A percentile compares a stretch with the other conserved stretches of the same genome.
Conservation (phyloP, 257 asterid species). For the Cinchona pubescens region DNA sequence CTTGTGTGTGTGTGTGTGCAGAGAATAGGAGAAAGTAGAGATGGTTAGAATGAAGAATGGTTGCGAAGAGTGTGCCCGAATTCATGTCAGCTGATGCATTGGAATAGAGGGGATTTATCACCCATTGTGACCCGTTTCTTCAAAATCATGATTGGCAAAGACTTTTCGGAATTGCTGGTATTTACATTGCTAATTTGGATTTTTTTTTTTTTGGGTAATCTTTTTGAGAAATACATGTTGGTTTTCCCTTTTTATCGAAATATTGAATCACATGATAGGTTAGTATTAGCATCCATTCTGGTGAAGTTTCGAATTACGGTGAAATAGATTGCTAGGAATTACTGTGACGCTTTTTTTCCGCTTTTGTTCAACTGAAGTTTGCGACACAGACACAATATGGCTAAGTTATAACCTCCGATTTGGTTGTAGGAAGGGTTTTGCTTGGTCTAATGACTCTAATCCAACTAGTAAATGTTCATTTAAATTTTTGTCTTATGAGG, state of each 20-base stretch:
- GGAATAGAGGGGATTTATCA: slow-evolving; percentile 2
- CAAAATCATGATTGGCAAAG: slow-evolving; percentile 29
- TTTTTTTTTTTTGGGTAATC: not conserved
- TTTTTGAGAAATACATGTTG: not conserved
- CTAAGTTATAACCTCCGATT: not conserved
- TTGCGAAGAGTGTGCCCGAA: slow-evolving; percentile 19
- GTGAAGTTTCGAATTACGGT: too few relatives aligned
- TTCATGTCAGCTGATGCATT: slow-evolving; percentile 26
- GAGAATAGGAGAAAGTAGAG: not conserved
- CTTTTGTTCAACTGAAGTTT: not conserved
- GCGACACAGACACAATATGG: not conserved
- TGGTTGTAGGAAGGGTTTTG: not conserved
- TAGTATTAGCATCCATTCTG: too few relatives aligned
- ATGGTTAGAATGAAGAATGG: slow-evolving; percentile 10
- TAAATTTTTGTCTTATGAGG: not conserved
- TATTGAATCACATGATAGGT: not conserved
- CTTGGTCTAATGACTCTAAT: not conserved
- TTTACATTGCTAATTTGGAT: not conserved
- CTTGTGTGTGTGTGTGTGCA: not conserved
- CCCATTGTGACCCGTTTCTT: slow-evolving; percentile 26
- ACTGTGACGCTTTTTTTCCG: not conserved
- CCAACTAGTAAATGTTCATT: not conserved
- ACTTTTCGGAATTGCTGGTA: slow-evolving; percentile 30
- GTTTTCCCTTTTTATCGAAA: not conserved
- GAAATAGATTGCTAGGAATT: not conserved